Evolutionary conservation across 2,329 filamentous ascomycete genomes (phyloP), one percentile per base, ranked within the genome.

Genomic region (Xylariaceae sp.): DNA sequence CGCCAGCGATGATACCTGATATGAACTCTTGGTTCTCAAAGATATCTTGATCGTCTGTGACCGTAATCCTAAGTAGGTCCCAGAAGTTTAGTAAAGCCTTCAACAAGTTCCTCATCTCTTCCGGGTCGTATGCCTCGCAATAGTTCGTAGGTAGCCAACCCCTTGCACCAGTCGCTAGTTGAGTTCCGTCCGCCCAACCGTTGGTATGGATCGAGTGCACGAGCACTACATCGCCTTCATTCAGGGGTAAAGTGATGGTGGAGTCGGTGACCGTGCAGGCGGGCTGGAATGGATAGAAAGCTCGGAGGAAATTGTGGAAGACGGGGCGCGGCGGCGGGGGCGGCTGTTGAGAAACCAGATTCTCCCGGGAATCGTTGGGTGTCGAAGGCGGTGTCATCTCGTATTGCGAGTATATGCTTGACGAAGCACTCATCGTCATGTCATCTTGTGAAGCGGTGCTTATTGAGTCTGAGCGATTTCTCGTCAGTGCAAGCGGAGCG

Each of bases 61-160:
- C 86, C 37, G 89, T 89, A 69, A 88, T 90, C 68, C 89, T 83
- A 67, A 96, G 82, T 55, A 96, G 78, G 72, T 97, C 92, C 92
- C 92, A 97, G 62, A 97, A 92, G 71, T 94, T 90, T 11, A 94
- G 85, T 62, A 97, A 79, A 0, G 92, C 91, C 68, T 90, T 92
- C 42, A 99, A 79, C 18, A 99, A 80, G 64, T 86, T 92, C 57
- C 87, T 85, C 81, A 97, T 92, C 64, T 92, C 87, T 18, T 91
- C 85, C 51, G 93, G 91, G 66, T 97, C 90, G 73, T 97, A 99
- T 8, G 90, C 83, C 72, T 97, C 92, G 78, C 94, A 99, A 74
- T 97, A 99, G 74, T 99, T 99, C 7, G 94, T 99, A 2, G 94
- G 94, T 61, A 99, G 79, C 94, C 94, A 99, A 63, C 94, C 94